These are phyloP conservation scores for Scheffersomyces cryptocercus DNA, from an alignment of 1,139 yeast genomes.

Conservation along the genomic window DNA sequence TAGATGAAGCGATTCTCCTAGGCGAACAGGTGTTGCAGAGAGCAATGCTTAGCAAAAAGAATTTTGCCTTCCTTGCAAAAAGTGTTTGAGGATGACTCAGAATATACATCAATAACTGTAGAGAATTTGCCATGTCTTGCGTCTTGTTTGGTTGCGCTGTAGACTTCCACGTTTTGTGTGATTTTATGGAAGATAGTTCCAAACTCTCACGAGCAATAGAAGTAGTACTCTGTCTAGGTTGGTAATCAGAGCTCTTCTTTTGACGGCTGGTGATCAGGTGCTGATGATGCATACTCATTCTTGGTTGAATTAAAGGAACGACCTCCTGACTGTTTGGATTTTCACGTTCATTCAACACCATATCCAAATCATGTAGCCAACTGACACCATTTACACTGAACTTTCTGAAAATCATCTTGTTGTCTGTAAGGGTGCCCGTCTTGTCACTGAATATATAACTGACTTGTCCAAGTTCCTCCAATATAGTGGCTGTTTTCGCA, in stretches of 20 bases:
- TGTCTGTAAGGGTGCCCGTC: slow-evolving; percentile 95
- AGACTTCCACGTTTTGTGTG: slow-evolving; percentile 34
- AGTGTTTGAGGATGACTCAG: slow-evolving; percentile 70
- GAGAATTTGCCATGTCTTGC: slow-evolving; percentile 32
- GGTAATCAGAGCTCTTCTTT: slow-evolving; percentile 5
- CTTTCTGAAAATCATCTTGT: slow-evolving; percentile 82
- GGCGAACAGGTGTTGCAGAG: slow-evolving; percentile 92
- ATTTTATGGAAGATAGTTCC: slow-evolving; percentile 16
- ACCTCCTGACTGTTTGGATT: slow-evolving; percentile 5
- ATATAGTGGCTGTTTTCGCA: slow-evolving; percentile 91
- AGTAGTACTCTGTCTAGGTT: slow-evolving; percentile 30
- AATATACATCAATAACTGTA: slow-evolving; percentile 66
- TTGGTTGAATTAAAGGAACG: slow-evolving; percentile 5
- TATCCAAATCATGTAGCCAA: slow-evolving; percentile 81
- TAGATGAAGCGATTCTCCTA: slow-evolving; percentile 17
- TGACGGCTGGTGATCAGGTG: neutral
- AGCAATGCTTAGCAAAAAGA: slow-evolving; percentile 80
- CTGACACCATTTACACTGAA: slow-evolving; percentile 84
- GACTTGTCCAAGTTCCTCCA: slow-evolving; percentile 97
- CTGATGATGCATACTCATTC: slow-evolving; percentile 7
- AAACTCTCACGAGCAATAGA: slow-evolving; percentile 35
- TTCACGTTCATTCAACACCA: slow-evolving; percentile 26
- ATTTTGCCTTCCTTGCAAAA: slow-evolving; percentile 72
- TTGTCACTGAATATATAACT: slow-evolving; percentile 93
- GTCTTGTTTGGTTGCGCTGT: slow-evolving; percentile 37